A percentile compares a stretch with the other conserved stretches of the same genome.
Evolutionary conservation across 2,329 filamentous ascomycete genomes (phyloP).

Genomic region (Trichothecium sympodiale): DNA sequence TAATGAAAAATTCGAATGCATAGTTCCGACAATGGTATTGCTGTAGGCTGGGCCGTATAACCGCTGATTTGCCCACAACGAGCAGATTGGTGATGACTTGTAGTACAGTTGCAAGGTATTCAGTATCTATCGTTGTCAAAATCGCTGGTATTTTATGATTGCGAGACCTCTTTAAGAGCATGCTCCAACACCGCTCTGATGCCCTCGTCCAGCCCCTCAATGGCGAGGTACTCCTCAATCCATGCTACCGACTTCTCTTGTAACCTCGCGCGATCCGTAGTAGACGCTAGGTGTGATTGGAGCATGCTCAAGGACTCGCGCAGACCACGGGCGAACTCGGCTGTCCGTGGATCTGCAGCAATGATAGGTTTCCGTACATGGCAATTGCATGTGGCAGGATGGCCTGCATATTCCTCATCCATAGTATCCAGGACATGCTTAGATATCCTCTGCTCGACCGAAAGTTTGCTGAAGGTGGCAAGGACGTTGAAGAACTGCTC

Average conservation of each 20-base stretch:
- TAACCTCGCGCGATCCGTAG: slow-evolving; percentile 33
- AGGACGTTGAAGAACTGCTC: slow-evolving; percentile 76
- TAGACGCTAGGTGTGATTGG: slow-evolving; percentile 34
- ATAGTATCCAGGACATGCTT: slow-evolving; percentile 63
- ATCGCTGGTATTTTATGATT: neutral
- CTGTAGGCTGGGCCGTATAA: too few relatives aligned
- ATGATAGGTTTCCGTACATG: slow-evolving; percentile 60
- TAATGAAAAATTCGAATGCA: too few relatives aligned
- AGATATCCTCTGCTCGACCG: slow-evolving; percentile 54
- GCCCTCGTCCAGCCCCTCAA: slow-evolving; percentile 41
- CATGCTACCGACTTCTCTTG: slow-evolving; percentile 38
- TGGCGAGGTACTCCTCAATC: slow-evolving; percentile 40
- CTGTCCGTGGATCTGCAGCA: slow-evolving; percentile 49
- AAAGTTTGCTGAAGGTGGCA: slow-evolving; percentile 53
- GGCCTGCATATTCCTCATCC: slow-evolving; percentile 44
- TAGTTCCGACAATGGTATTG: too few relatives aligned
- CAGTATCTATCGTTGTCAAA: too few relatives aligned
- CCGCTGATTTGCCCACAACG: too few relatives aligned
- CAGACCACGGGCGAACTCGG: slow-evolving; percentile 64
- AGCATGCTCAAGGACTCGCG: slow-evolving; percentile 53
- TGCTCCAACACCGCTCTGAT: slow-evolving; percentile 45
- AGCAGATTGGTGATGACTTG: too few relatives aligned
- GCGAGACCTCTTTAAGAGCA: slow-evolving; percentile 22
- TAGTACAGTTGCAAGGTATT: too few relatives aligned
- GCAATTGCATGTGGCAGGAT: slow-evolving; percentile 57